These are phyloP conservation scores for Phytophthora pistaciae DNA, from an alignment of 352 stramenopile genomes.

Conservation along the genomic window DNA sequence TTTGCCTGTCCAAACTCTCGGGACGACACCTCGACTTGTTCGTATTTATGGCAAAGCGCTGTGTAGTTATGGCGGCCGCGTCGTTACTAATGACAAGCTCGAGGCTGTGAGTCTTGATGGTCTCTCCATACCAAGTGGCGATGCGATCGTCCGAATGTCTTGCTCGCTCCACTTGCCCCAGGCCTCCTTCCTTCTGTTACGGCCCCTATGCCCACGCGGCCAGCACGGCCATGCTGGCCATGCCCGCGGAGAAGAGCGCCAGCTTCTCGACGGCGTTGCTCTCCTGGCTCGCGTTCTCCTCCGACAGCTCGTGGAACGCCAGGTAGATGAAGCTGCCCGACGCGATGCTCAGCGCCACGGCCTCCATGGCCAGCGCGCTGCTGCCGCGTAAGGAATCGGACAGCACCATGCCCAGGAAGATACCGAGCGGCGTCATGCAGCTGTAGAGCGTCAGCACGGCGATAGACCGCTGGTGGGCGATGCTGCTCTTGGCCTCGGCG, in stretches of 20 bases:
- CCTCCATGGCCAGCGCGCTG: conserved; percentile 49
- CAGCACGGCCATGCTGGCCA: conserved; percentile 61
- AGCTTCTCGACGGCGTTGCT: conserved; percentile 56
- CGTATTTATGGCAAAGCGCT: conserved; percentile 15
- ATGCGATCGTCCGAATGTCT: conserved; percentile 5
- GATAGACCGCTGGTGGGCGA: conserved; percentile 44
- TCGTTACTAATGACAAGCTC: conserved; percentile 19
- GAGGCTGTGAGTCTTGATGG: neutral
- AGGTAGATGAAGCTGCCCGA: conserved; percentile 79
- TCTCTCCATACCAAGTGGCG: conserved; percentile 24
- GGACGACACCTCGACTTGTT: conserved; percentile 15
- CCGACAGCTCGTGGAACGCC: conserved; percentile 71
- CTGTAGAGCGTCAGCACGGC: conserved; percentile 70
- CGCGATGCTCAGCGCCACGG: conserved; percentile 58
- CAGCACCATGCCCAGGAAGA: conserved; percentile 69
- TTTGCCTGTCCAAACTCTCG: conserved; percentile 21
- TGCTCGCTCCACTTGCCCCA: conserved; percentile 1
- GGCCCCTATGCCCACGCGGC: conserved; percentile 49
- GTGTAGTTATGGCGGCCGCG: neutral
- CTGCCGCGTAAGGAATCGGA: conserved; percentile 53
- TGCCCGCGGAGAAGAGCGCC: conserved; percentile 53
- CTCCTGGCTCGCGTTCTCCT: conserved; percentile 56
- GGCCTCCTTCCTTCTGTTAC: conserved; percentile 21
- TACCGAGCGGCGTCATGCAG: conserved; percentile 72
- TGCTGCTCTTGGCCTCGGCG: conserved; percentile 60